These are phyloP conservation scores for Pleurostoma richardsiae DNA, from an alignment of 2,329 filamentous ascomycete genomes.

Conservation along the genomic window DNA sequence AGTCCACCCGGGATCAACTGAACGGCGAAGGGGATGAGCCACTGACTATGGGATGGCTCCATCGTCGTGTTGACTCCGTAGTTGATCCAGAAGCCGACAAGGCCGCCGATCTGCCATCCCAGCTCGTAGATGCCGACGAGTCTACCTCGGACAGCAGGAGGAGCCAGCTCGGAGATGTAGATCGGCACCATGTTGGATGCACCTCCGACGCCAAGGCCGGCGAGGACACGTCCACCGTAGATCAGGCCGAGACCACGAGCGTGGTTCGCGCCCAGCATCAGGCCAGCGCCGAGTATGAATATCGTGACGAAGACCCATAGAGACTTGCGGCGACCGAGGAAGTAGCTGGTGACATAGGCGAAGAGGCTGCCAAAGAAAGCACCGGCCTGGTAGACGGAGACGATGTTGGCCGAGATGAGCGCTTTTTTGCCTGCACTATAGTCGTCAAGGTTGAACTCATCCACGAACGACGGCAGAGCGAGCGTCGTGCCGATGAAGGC, in stretches of 20 bases:
- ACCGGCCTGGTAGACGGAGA: constrained; percentile 76
- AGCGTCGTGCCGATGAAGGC: constrained; percentile 78
- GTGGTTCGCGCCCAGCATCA: constrained; percentile 65
- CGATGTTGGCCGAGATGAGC: constrained; percentile 68
- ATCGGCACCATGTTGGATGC: constrained; percentile 60
- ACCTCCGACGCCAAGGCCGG: constrained; percentile 59
- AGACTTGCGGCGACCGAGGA: constrained; percentile 60
- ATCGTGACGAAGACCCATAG: constrained; percentile 56
- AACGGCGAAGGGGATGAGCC: constrained; percentile 61
- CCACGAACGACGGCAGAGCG: constrained; percentile 61
- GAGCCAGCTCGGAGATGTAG: constrained; percentile 55
- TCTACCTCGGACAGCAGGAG: constrained; percentile 58
- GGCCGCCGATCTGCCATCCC: constrained; percentile 58
- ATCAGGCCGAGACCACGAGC: constrained; percentile 60
- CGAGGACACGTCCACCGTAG: constrained; percentile 57
- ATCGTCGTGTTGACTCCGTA: constrained; percentile 54
- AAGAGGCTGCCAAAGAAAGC: constrained; percentile 76
- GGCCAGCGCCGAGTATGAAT: constrained; percentile 65
- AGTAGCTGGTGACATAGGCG: constrained; percentile 62
- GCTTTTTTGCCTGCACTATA: constrained; percentile 45
- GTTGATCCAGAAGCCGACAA: constrained; percentile 63
- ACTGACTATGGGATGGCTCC: constrained; percentile 44
- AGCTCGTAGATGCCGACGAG: constrained; percentile 65
- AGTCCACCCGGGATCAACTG: constrained; percentile 64
- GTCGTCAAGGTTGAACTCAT: constrained; percentile 60